Evolutionary conservation across 345 rosid genomes (phyloP).

Genomic region (Eucalyptus erythrocorys): DNA sequence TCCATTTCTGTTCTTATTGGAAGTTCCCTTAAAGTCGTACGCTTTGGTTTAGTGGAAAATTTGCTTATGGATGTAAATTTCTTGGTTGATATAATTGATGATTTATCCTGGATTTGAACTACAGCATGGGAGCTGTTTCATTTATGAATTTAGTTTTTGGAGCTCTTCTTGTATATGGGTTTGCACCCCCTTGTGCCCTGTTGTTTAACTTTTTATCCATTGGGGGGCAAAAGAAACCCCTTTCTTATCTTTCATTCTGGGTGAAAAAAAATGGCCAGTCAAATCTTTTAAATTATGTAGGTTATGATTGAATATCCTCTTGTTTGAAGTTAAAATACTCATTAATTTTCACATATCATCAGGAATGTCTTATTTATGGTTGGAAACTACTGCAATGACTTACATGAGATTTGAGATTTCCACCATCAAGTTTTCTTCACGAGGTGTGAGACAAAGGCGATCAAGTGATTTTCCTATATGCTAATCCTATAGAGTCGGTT

Average conservation of each 20-base stretch:
- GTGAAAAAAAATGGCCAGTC: background rate
- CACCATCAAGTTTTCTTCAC: background rate
- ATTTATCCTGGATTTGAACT: background rate
- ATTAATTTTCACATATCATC: background rate
- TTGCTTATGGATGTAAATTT: background rate
- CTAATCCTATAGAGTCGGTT: background rate
- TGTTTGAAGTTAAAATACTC: background rate
- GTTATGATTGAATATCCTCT: background rate
- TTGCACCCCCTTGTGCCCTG: background rate
- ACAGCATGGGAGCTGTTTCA: background rate
- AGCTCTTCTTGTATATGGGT: background rate
- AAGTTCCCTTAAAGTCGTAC: background rate
- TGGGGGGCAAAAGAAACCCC: background rate
- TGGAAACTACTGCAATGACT: background rate
- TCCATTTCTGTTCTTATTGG: background rate
- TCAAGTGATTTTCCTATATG: background rate
- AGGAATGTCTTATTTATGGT: background rate
- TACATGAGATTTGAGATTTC: background rate
- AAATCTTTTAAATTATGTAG: background rate
- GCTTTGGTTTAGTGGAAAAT: background rate
- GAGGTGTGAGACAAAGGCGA: background rate
- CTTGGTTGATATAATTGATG: background rate
- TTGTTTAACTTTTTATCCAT: background rate
- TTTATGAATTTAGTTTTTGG: background rate
- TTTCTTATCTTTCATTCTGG: background rate